Evolutionary conservation across 768 basidiomycete species (phyloP).

Genomic region (Leccinum longicurvipes): DNA sequence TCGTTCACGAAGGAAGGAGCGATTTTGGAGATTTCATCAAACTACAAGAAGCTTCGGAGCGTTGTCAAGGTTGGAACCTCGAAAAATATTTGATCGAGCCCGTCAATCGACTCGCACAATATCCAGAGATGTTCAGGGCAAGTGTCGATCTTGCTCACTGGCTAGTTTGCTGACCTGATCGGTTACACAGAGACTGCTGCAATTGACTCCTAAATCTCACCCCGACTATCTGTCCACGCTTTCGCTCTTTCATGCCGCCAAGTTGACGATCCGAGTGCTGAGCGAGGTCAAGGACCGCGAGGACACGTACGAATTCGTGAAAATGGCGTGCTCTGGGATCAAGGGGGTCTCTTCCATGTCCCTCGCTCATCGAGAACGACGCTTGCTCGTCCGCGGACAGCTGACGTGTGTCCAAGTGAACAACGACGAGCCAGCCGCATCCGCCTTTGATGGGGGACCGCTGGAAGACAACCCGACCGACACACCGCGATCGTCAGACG

Average conservation of each 20-base stretch:
- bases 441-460: not conserved
- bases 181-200: constrained; percentile 62
- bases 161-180: constrained; percentile 4
- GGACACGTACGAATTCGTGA: constrained; percentile 79
- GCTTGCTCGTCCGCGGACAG: constrained; percentile 65
- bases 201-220: constrained; percentile 66
- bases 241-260: constrained; percentile 61
- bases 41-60: constrained; percentile 55
- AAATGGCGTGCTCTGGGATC: constrained; percentile 56
- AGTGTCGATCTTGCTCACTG: constrained; percentile 24
- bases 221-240: constrained; percentile 68
- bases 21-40: constrained; percentile 86
- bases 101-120: constrained; percentile 64
- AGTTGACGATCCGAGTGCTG: constrained; percentile 71
- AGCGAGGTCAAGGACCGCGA: constrained; percentile 84
- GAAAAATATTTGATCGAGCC: constrained; percentile 73
- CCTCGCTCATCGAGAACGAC: constrained; percentile 70
- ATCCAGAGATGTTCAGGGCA: constrained; percentile 73
- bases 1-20: constrained; percentile 47
- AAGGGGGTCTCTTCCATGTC: constrained; percentile 50
- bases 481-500: not conserved
- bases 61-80: constrained; percentile 61
- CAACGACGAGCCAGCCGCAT: constrained; percentile 23
- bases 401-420: constrained; percentile 43
- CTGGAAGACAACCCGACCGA: not conserved